Percentiles rank a stretch among this genome's conserved stretches.
These are phyloP conservation scores for Termitomyces sp. DNA, from an alignment of 768 basidiomycete species.

Conservation along the genomic window DNA sequence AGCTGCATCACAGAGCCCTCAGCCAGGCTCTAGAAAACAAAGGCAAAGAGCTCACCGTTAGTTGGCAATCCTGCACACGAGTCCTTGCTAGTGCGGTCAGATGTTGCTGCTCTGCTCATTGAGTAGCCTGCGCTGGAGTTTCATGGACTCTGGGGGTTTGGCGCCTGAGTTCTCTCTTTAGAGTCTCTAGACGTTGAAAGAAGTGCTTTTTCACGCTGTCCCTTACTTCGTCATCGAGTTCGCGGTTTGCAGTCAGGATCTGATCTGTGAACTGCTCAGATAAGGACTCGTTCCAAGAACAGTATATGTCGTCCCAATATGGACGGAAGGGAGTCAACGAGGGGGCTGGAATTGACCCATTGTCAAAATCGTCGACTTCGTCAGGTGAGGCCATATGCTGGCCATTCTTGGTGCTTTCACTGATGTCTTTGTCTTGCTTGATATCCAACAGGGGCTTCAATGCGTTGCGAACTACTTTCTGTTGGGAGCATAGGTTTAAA, in stretches of 20 bases:
- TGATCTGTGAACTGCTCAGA: neutral
- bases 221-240: neutral
- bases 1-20: no score
- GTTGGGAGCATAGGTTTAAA: neutral
- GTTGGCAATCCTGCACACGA: no score
- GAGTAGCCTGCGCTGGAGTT: no score
- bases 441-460: neutral
- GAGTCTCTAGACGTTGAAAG: no score
- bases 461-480: neutral
- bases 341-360: neutral
- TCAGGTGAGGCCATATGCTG: neutral
- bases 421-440: neutral
- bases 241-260: neutral
- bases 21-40: no score
- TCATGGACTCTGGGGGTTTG: no score
- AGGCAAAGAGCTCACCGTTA: no score
- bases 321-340: neutral
- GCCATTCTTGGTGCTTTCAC: neutral
- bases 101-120: no score
- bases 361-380: neutral
- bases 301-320: neutral
- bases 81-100: no score
- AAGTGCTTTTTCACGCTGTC: neutral
- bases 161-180: no score
- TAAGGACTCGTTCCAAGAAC: neutral